These are phyloP conservation scores for Lasiodiplodia hormozganensis DNA, from an alignment of 2,329 filamentous ascomycete species.

Conservation along the genomic window DNA sequence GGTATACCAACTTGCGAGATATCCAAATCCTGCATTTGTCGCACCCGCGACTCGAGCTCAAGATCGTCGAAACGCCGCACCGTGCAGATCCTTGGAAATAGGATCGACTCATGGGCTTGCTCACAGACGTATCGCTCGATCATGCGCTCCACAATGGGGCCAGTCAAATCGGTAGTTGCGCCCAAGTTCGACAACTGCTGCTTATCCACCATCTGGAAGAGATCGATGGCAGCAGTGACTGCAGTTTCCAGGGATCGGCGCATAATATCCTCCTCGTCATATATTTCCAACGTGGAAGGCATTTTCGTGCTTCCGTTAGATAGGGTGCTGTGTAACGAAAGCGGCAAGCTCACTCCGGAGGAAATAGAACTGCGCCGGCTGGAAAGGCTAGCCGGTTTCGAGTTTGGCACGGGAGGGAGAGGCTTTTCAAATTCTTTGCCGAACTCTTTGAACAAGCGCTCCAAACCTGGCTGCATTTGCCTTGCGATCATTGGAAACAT, in stretches of 20 bases:
- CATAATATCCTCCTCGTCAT: slow-evolving; percentile 93
- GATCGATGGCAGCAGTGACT: slow-evolving; percentile 89
- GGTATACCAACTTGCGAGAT: slow-evolving; percentile 92
- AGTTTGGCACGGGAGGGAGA: slow-evolving; percentile 71
- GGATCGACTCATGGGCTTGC: slow-evolving; percentile 81
- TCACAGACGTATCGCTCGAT: slow-evolving; percentile 96
- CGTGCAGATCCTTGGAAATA: slow-evolving; percentile 82
- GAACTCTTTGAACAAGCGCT: slow-evolving; percentile 90
- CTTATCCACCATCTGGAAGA: slow-evolving; percentile 95
- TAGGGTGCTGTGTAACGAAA: slow-evolving; percentile 47
- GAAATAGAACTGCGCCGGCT: slow-evolving; percentile 46
- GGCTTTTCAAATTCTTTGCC: slow-evolving; percentile 84
- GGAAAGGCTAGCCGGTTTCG: slow-evolving; percentile 41
- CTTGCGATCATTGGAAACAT: slow-evolving; percentile 94
- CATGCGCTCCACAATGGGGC: slow-evolving; percentile 87
- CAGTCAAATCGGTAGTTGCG: slow-evolving; percentile 91
- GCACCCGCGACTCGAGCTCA: slow-evolving; percentile 86
- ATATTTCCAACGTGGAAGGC: slow-evolving; percentile 64
- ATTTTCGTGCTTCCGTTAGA: slow-evolving; percentile 42
- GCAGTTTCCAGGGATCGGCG: slow-evolving; percentile 87
- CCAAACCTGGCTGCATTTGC: slow-evolving; percentile 92
- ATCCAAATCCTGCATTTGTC: slow-evolving; percentile 92
- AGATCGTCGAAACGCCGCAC: slow-evolving; percentile 82
- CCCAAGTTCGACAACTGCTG: slow-evolving; percentile 91
- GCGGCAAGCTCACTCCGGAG: slow-evolving; percentile 43